Percentiles rank a stretch among this genome's conserved stretches.
Evolutionary conservation across 805 yeast species (phyloP).

Genomic region (Yamadazyma kitorensis): DNA sequence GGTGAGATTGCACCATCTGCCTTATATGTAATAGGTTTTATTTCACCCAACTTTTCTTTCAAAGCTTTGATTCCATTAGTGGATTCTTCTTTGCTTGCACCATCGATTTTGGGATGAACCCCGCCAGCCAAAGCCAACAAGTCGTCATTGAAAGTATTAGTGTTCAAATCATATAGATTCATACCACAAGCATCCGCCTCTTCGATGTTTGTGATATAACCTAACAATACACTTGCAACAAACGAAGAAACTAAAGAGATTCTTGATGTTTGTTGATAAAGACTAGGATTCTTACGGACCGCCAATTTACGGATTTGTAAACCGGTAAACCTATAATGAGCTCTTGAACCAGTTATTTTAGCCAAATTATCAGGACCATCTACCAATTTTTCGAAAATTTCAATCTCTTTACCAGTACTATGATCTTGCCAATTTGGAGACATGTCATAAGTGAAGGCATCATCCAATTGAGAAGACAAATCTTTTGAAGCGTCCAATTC

Average conservation of each 20-base stretch:
- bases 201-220: constrained; percentile 63
- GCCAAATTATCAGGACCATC: constrained; percentile 65
- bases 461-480: constrained; percentile 46
- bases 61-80: constrained; percentile 38
- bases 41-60: constrained; percentile 50
- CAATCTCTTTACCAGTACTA: constrained; percentile 70
- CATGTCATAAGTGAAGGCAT: constrained; percentile 57
- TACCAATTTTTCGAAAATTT: constrained; percentile 53
- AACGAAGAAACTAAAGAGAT: constrained; percentile 80
- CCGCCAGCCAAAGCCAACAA: constrained; percentile 57
- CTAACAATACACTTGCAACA: constrained; percentile 67
- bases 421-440: constrained; percentile 97
- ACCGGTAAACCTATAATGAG: constrained; percentile 88
- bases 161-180: constrained; percentile 76
- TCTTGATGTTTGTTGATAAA: constrained; percentile 53
- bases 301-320: constrained; percentile 81
- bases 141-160: constrained; percentile 52
- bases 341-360: constrained; percentile 74
- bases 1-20: constrained; percentile 51
- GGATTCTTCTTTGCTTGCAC: constrained; percentile 18
- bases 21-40: constrained; percentile 49
- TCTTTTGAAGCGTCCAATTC: constrained; percentile 28
- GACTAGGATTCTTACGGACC: constrained; percentile 45
- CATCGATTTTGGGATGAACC: constrained; percentile 43
- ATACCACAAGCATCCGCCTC: constrained; percentile 91